These are phyloP conservation scores for Miscanthus sacchariflorus DNA, from an alignment of 202 grass and related monocot species.

Conservation along the genomic window DNA sequence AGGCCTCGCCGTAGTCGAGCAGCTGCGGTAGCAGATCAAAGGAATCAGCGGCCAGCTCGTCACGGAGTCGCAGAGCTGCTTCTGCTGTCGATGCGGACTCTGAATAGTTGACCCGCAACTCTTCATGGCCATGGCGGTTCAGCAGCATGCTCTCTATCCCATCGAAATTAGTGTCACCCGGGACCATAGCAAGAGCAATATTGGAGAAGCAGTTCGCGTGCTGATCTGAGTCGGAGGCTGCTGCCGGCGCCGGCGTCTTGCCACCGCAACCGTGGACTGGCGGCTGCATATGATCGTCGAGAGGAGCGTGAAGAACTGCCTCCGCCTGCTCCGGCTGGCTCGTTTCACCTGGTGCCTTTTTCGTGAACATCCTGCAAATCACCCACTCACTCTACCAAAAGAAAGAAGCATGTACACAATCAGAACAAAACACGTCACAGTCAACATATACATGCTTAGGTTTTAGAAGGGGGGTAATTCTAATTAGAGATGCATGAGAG, in stretches of 20 bases:
- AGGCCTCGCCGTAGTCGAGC: slow-evolving; percentile 28
- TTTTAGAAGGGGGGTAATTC: neutral
- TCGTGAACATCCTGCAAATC: slow-evolving; percentile 32
- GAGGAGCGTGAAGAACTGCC: neutral
- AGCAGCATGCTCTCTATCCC: neutral
- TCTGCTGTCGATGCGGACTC: neutral
- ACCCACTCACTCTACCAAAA: slow-evolving; percentile 31
- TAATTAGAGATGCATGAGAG: neutral
- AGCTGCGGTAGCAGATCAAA: slow-evolving; percentile 22
- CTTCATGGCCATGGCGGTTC: slow-evolving; percentile 4
- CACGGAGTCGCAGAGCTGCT: neutral
- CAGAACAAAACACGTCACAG: neutral
- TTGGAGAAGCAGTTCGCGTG: neutral
- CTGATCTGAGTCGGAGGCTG: neutral
- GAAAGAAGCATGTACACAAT: neutral
- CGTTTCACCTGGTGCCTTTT: neutral
- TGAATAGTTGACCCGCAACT: neutral
- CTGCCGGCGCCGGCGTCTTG: neutral
- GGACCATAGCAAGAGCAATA: neutral
- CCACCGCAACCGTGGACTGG: neutral
- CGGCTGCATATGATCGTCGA: neutral
- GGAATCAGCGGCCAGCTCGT: neutral
- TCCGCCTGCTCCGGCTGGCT: neutral
- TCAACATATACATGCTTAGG: neutral
- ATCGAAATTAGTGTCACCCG: neutral